These are phyloP conservation scores for Apiotrichum laibachii DNA, from an alignment of 1,284 basidiomycete species.

Conservation along the genomic window DNA sequence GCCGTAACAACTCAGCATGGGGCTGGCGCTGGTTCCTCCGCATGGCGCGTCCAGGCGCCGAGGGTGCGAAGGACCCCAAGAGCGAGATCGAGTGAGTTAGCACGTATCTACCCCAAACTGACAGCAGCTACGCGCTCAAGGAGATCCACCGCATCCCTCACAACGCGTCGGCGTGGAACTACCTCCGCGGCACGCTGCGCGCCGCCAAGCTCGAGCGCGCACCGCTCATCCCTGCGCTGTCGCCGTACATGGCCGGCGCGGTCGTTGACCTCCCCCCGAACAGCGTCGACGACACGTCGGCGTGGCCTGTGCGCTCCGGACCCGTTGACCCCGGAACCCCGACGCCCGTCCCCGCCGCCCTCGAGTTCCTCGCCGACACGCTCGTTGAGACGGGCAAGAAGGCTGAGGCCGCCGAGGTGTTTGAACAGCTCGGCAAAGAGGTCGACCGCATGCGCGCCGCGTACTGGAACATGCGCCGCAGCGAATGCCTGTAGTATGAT, in stretches of 20 bases:
- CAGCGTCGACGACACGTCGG: slow-evolving; percentile 28
- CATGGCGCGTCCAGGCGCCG: slow-evolving; percentile 63
- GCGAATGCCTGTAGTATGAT: slow-evolving; percentile 20
- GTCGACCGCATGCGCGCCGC: slow-evolving; percentile 67
- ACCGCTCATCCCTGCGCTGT: slow-evolving; percentile 60
- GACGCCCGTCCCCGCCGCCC: slow-evolving; percentile 69
- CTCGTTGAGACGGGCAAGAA: slow-evolving; percentile 59
- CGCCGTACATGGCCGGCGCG: slow-evolving; percentile 58
- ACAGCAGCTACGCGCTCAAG: slow-evolving; percentile 60
- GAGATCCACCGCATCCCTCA: slow-evolving; percentile 83
- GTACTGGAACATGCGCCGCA: slow-evolving; percentile 42
- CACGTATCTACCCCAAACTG: neutral
- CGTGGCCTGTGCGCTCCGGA: slow-evolving; percentile 42
- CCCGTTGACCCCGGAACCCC: slow-evolving; percentile 62
- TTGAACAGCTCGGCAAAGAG: slow-evolving; percentile 66
- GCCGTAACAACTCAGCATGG: slow-evolving; percentile 97
- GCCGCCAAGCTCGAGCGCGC: slow-evolving; percentile 55
- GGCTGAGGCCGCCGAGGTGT: slow-evolving; percentile 61
- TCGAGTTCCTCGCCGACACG: slow-evolving; percentile 83
- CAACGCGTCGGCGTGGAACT: slow-evolving; percentile 92
- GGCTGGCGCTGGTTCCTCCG: slow-evolving; percentile 92
- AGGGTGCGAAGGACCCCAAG: slow-evolving; percentile 48
- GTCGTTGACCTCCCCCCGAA: slow-evolving; percentile 27
- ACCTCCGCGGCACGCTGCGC: slow-evolving; percentile 64
- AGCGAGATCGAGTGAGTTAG: slow-evolving; percentile 65